Evolutionary conservation across 2,329 filamentous ascomycete species (phyloP), one percentile per base, ranked within the genome.

Genomic region (Chaetomium strumarium): DNA sequence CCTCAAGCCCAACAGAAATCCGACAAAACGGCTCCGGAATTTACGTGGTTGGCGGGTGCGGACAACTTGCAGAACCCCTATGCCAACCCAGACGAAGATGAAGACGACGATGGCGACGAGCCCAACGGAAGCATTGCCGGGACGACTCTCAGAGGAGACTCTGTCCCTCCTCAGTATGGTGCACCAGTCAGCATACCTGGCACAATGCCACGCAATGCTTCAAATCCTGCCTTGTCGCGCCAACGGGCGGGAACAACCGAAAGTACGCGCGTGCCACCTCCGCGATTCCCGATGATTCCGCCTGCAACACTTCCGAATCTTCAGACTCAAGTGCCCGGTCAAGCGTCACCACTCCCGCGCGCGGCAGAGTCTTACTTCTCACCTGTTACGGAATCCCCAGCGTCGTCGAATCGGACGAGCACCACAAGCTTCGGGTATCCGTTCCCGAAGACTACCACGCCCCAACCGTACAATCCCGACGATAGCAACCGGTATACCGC

Each of bases 331-430:
- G 58, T 64, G 16, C 62, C 64, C 16, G 66, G 72, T 42, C 70
- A 75, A 46, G 68, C 70, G 48, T 88, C 86, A 13, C 86, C 88
- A 1, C 74, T 76, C 24, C 75, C 80, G 17, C 77, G 80, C 47
- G 75, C 74, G 34, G 80, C 76, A n/a, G 89, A 90, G 53, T 96
- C 91, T 3, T 97, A 96, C 70, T 99, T 99, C 69, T 97, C 92
- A 0, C 93, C 93, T 0, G 79, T 85, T 2, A 80, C 78, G 33
- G 91, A 96, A 50, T 90, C 88, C 0, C 88, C 88, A 10, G 83
- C 83, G 40, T 89, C 86, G 12, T 89, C 86, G 13, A 85, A 85
- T 20, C 79, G 88, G 46, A 85, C 86, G 8, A 91, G 87, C 66
- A 83, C 83, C 1, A 79, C 88, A 5, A 90, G 88, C 38, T 82